A percentile compares a stretch with the other conserved stretches of the same genome.
These are phyloP conservation scores for Dendrothele bispora DNA, from an alignment of 768 basidiomycete genomes.

Conservation along the genomic window DNA sequence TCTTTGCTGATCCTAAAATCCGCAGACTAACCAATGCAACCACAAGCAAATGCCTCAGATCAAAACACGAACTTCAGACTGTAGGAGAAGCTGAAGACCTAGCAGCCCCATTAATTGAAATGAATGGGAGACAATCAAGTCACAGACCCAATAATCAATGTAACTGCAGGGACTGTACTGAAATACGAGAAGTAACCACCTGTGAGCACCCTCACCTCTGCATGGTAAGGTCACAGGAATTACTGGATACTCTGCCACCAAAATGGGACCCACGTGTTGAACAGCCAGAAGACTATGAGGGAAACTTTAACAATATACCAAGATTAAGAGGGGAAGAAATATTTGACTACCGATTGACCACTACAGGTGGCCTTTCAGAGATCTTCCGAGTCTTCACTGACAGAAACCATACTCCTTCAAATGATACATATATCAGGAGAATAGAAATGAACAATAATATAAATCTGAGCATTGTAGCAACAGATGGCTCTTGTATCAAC, in stretches of 20 bases:
- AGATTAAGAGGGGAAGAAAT: not conserved
- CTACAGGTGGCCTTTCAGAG: not conserved
- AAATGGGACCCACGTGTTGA: conserved; percentile 12
- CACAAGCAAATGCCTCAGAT: conserved; percentile 6
- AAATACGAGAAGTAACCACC: not conserved
- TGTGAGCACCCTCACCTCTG: conserved; percentile 10
- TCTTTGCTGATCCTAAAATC: not conserved
- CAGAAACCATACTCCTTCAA: not conserved
- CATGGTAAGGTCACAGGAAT: not conserved
- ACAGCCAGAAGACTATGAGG: conserved; percentile 11
- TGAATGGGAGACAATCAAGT: too few relatives aligned
- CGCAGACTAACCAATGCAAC: not conserved
- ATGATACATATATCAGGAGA: not conserved
- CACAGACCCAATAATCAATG: conserved; percentile 3
- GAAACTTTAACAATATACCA: not conserved
- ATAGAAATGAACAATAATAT: not conserved
- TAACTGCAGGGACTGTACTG: conserved; percentile 2
- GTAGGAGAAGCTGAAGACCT: conserved; percentile 9
- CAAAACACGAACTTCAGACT: conserved; percentile 4
- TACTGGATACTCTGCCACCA: conserved; percentile 5
- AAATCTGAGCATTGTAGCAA: not conserved
- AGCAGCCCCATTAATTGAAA: not conserved
- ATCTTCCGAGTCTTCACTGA: conserved; percentile 10
- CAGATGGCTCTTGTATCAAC: not conserved
- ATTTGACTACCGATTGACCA: not conserved